Percentiles rank a stretch among this genome's conserved stretches.
Evolutionary conservation across 352 stramenopile genomes (phyloP).

Genomic region (Pythium guiyangense): DNA sequence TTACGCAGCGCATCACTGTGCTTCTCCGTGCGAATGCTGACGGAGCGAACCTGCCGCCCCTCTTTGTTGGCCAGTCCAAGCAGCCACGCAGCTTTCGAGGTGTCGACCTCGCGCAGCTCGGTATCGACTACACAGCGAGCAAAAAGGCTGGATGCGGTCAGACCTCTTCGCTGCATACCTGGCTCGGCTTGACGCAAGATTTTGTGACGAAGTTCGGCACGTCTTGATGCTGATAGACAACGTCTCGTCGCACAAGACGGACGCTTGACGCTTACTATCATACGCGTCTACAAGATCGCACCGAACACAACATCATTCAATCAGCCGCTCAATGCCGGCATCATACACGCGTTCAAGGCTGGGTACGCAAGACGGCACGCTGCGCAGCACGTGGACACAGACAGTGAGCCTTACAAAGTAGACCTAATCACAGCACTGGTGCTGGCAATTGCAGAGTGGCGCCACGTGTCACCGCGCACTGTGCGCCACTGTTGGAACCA

Average conservation of each 20-base stretch:
- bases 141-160: not conserved
- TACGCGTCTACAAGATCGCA: not conserved
- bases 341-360: not conserved
- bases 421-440: not conserved
- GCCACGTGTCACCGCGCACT: not conserved
- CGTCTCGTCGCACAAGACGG: slow-evolving; percentile 3
- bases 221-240: not conserved
- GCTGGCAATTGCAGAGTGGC: not conserved
- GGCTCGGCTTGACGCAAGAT: not conserved
- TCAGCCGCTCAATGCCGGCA: not conserved
- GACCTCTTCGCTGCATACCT: not conserved
- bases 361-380: not conserved
- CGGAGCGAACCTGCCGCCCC: not conserved
- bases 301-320: slow-evolving; percentile 2
- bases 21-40: not conserved
- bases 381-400: not conserved
- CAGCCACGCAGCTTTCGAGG: not conserved
- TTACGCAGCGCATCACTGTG: not conserved
- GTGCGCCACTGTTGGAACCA: not conserved
- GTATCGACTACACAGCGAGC: not conserved
- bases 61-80: not conserved
- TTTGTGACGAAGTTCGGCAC: not conserved
- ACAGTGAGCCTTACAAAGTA: not conserved
- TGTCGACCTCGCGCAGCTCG: not conserved
- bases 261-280: not conserved